phyloP scores from a whole-genome alignment of 106 monocot species.

The Acanthochlamys bracteata region DNA sequence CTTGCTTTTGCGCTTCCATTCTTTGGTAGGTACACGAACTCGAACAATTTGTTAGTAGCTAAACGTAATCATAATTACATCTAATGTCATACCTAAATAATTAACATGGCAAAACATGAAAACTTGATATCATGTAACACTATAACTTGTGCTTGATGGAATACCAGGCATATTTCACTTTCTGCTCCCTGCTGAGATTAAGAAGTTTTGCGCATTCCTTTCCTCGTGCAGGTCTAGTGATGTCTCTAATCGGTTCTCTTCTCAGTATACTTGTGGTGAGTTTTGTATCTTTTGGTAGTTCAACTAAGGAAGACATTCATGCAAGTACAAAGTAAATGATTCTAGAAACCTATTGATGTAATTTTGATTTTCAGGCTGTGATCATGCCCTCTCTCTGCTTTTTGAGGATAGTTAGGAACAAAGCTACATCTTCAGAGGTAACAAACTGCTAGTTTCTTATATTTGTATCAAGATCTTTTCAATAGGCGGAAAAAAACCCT shows the following conservation, averaged over 20 bases:
- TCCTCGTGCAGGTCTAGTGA: conserved; percentile 43
- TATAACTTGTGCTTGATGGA: no score
- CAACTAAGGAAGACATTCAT: neutral
- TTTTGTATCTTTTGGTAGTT: neutral
- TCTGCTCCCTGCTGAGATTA: neutral
- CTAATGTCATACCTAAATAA: no score
- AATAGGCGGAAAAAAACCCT: no score
- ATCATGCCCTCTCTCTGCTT: conserved; percentile 73
- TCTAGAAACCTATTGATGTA: no score
- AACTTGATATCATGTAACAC: no score
- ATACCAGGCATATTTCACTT: no score
- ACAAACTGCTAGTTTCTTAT: neutral
- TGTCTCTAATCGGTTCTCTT: conserved; percentile 73
- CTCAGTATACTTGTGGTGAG: conserved; percentile 74
- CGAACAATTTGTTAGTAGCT: neutral
- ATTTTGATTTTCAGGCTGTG: conserved; percentile 39
- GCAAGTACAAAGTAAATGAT: no score
- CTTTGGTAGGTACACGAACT: conserved; percentile 47
- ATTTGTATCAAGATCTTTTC: no score
- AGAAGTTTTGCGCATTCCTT: neutral
- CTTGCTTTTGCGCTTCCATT: conserved; percentile 82
- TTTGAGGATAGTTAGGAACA: conserved; percentile 42
- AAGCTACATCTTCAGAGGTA: conserved; percentile 51
- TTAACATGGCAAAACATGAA: no score
- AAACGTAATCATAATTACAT: no score